Conservation (phyloP, 2,329 filamentous ascomycete species). For the Trichoderma oligosporum region DNA sequence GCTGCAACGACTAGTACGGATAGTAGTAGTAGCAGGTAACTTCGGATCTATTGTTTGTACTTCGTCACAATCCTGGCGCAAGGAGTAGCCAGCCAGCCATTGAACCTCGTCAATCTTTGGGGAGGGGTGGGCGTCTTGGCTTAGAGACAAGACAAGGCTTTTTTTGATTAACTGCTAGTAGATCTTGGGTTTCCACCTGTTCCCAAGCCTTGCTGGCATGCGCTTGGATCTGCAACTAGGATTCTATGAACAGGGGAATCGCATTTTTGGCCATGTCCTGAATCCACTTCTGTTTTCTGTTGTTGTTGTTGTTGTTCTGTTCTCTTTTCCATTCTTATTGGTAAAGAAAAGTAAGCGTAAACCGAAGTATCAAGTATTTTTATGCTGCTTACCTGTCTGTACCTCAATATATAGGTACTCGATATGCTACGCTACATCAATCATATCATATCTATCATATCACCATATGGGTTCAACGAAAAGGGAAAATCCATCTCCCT, state of each 20-base stretch:
- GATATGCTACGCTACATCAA: no score
- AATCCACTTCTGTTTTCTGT: constrained; percentile 10
- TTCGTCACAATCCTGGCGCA: no score
- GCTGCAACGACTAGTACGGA: no score
- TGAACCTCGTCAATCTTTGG: not conserved
- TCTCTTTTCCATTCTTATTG: not conserved
- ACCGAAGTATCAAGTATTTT: not conserved
- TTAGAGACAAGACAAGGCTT: not conserved
- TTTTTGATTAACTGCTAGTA: not conserved
- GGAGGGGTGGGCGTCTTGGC: not conserved
- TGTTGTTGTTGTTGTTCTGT: not conserved
- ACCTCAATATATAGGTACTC: no score
- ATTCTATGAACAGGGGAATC: not conserved
- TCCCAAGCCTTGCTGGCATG: constrained; percentile 6
- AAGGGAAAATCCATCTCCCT: no score
- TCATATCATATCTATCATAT: no score
- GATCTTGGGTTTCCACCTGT: not conserved
- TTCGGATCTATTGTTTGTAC: no score
- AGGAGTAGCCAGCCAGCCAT: no score
- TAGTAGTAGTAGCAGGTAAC: no score
- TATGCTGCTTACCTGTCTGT: not conserved
- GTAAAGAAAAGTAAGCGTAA: no score
- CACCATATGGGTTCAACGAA: no score
- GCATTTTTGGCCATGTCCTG: constrained; percentile 4
- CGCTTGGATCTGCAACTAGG: constrained; percentile 1